A percentile compares a stretch with the other conserved stretches of the same genome.
These are phyloP conservation scores for Cymodocea nodosa DNA, from an alignment of 116 monocot genomes.

Conservation along the genomic window DNA sequence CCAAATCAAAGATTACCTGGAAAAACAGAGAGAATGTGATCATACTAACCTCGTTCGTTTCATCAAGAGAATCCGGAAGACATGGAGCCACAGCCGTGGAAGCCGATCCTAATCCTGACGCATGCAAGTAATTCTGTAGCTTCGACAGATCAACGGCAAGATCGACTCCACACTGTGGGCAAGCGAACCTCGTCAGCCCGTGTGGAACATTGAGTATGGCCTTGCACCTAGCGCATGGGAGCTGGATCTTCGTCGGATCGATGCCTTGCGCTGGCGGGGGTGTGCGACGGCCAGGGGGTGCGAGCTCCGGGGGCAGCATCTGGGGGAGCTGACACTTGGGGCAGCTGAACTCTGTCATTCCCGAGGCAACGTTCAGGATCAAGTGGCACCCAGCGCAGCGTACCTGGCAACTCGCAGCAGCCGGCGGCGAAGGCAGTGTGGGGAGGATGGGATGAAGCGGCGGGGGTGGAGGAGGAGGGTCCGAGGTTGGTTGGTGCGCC, in stretches of 20 bases:
- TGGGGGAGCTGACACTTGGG: conserved; percentile 90
- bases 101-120: conserved; percentile 4
- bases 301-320: conserved; percentile 84
- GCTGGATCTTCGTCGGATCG: conserved; percentile 96
- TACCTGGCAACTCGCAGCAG: conserved; percentile 58
- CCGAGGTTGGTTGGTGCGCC: conserved; percentile 4
- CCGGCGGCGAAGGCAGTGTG: conserved; percentile 9
- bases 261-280: conserved; percentile 48
- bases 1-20: too few relatives aligned
- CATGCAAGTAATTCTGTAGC: conserved; percentile 39
- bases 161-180: conserved; percentile 90
- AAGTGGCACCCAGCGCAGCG: conserved; percentile 90
- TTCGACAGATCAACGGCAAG: conserved; percentile 77
- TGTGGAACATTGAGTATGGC: conserved; percentile 91
- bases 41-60: conserved; percentile 61
- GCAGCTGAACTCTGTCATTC: conserved; percentile 94
- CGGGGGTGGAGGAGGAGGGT: not conserved
- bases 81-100: conserved; percentile 6
- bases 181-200: conserved; percentile 72
- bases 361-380: conserved; percentile 76
- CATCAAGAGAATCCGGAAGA: conserved; percentile 23
- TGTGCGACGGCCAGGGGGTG: conserved; percentile 4
- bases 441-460: conserved; percentile 1
- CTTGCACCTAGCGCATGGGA: conserved; percentile 87
- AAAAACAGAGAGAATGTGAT: too few relatives aligned